A percentile compares a stretch with the other conserved stretches of the same genome.
Conservation (phyloP, 2,329 filamentous ascomycete genomes). For the Trichoderma sp. region DNA sequence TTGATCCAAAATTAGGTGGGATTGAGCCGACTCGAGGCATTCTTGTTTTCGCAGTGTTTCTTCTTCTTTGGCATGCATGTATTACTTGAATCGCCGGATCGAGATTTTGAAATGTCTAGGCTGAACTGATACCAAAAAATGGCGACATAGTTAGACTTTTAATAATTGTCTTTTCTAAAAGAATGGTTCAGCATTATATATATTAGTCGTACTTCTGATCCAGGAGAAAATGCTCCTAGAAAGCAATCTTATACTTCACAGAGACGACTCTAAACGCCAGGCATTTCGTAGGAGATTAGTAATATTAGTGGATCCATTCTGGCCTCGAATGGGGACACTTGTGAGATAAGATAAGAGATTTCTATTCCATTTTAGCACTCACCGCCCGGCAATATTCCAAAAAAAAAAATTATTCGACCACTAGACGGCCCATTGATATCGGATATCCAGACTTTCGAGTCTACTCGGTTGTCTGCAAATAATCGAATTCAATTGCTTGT, state of each 20-base stretch:
- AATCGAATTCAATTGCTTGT: background rate
- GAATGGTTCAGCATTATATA: background rate
- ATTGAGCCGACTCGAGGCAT: background rate
- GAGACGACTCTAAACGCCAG: background rate
- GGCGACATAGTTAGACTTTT: background rate
- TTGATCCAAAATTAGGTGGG: conserved; percentile 19
- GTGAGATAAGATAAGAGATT: background rate
- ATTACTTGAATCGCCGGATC: background rate
- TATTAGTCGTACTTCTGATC: background rate
- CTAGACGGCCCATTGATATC: conserved; percentile 20
- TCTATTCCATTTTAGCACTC: conserved; percentile 18
- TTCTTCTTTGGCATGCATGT: background rate
- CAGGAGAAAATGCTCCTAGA: background rate
- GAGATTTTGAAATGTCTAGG: background rate
- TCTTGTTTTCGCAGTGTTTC: background rate
- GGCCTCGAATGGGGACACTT: background rate
- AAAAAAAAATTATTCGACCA: conserved; percentile 26
- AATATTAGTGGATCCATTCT: background rate
- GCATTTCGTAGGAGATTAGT: background rate
- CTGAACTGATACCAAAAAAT: background rate
- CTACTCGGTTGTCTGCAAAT: background rate
- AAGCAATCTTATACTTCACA: background rate
- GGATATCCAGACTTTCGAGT: conserved; percentile 10
- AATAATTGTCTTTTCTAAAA: background rate
- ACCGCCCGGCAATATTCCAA: conserved; percentile 37